Evolutionary conservation across 2,329 filamentous ascomycete species (phyloP), one percentile per base, ranked within the genome.

Genomic region (Boeremia exigua): DNA sequence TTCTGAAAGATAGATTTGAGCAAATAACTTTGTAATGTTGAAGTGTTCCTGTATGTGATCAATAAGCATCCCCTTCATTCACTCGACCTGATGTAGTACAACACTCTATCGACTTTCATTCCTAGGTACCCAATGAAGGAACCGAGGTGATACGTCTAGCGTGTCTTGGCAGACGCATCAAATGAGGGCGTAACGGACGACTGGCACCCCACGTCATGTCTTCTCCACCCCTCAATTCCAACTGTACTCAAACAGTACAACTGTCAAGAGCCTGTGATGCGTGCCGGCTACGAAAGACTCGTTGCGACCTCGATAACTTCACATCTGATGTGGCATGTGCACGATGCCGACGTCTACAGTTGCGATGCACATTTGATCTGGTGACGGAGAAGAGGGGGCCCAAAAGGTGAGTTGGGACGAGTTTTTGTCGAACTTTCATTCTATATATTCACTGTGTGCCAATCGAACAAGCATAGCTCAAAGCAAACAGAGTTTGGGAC

Each of bases 191-290:
- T 11, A 7, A 19, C 12, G 7, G 14, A 6, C 37, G 25, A 9
- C 12, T 2, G 72, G 78, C 6, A 8, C 25, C 29, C 4, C 14
- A 5, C 19, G 19, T 17, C n/a, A 42, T 42, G 39, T 42, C 39
- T 42, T 42, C 39, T 3, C 9, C 27, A 15, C 8, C 8, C 7
- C n/a, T 10, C 27, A 8, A 25, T 9, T 11, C 27, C 23, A 42
- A 25, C 5, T 11, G n/a, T 17, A 4, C 19, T 30, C 39, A 17
- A 17, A 28, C 27, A 15, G 2, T 25, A 9, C 39, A 25, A 14
- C 6, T 27, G 2, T 17, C 14, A 14, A 25, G 39, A 25, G 39
- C 39, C 25, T 42, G 39, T n/a, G 39, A 42, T 42, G 39, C 39
- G 11, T 42, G 39, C 8, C 39, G 39, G 10, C 14, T 42, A 17